A percentile compares a stretch with the other conserved stretches of the same genome.
phyloP scores from a whole-genome alignment of 768 basidiomycete genomes.

The Sutorius australiensis region DNA sequence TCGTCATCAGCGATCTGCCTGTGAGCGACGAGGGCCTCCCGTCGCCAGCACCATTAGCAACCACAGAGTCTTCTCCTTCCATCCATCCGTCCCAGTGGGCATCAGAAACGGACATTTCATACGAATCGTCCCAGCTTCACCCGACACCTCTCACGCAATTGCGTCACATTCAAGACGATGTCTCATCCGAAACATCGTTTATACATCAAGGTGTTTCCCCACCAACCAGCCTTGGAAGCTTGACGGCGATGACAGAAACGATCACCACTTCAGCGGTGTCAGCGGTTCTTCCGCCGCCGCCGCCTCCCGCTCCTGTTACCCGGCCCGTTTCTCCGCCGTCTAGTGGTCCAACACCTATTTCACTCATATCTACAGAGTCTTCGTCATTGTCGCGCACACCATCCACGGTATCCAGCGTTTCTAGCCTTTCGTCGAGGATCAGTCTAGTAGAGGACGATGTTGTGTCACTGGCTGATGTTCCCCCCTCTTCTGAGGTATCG shows the following conservation, averaged over 20 bases:
- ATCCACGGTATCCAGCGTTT: conserved; percentile 37
- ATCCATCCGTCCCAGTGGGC: conserved; percentile 52
- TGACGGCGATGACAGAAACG: conserved; percentile 35
- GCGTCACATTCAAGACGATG: conserved; percentile 57
- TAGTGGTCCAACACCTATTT: conserved; percentile 29
- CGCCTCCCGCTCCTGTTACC: conserved; percentile 21
- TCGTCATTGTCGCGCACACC: conserved; percentile 36
- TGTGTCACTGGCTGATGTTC: conserved; percentile 16
- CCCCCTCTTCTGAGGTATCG: conserved; percentile 34
- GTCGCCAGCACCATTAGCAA: conserved; percentile 33
- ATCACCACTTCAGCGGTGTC: conserved; percentile 25
- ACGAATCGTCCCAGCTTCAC: conserved; percentile 70
- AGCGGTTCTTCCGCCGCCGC: neutral
- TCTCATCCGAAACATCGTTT: conserved; percentile 71
- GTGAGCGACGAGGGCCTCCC: conserved; percentile 29
- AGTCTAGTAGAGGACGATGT: conserved; percentile 34
- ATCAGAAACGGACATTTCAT: conserved; percentile 61
- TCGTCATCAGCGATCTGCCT: conserved; percentile 24
- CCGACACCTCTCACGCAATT: conserved; percentile 64
- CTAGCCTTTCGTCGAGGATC: conserved; percentile 41
- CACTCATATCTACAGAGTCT: conserved; percentile 30
- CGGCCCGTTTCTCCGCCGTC: conserved; percentile 30
- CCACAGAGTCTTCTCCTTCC: conserved; percentile 37
- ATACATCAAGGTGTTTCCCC: conserved; percentile 56
- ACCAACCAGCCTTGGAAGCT: conserved; percentile 28